These are phyloP conservation scores for Eucalyptus grandis DNA, from an alignment of 345 rosid genomes.

Conservation along the genomic window DNA sequence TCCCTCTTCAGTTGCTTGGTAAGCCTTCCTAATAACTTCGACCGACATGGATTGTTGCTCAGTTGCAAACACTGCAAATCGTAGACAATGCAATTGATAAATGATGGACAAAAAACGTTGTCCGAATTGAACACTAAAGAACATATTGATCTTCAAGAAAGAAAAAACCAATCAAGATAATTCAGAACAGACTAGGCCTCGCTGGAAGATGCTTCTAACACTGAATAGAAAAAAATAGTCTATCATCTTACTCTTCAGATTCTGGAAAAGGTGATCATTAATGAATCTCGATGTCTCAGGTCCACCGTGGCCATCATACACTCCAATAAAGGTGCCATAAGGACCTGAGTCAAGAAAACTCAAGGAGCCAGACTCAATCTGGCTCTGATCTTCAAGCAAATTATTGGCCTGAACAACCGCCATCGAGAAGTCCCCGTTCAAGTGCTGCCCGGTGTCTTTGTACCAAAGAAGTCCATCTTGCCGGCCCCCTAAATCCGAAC, in stretches of 20 bases:
- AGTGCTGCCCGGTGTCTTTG: slow-evolving; percentile 86
- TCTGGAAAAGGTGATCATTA: slow-evolving; percentile 81
- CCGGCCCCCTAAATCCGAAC: slow-evolving; percentile 55
- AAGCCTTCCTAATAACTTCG: slow-evolving; percentile 79
- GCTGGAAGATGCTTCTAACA: not conserved
- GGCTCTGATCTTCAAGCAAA: slow-evolving; percentile 95
- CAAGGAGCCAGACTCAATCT: slow-evolving; percentile 87
- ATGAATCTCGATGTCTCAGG: slow-evolving; percentile 91
- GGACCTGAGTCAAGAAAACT: slow-evolving; percentile 83
- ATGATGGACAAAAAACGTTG: not conserved
- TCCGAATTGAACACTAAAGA: not conserved
- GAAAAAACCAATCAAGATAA: not conserved
- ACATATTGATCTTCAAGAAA: not conserved
- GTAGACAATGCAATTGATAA: not conserved
- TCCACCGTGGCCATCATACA: slow-evolving; percentile 97
- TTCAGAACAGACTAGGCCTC: not conserved
- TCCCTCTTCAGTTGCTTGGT: slow-evolving; percentile 94
- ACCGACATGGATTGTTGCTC: slow-evolving; percentile 79
- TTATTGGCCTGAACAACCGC: slow-evolving; percentile 93
- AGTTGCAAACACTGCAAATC: slow-evolving; percentile 44
- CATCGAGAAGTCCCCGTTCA: slow-evolving; percentile 86
- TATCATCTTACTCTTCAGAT: slow-evolving; percentile 65
- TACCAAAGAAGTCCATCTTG: slow-evolving; percentile 95
- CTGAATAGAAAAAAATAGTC: not conserved
- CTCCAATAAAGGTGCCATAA: slow-evolving; percentile 76